These are phyloP conservation scores for Thelonectria olida DNA, from an alignment of 2,329 filamentous ascomycete species.

Conservation along the genomic window DNA sequence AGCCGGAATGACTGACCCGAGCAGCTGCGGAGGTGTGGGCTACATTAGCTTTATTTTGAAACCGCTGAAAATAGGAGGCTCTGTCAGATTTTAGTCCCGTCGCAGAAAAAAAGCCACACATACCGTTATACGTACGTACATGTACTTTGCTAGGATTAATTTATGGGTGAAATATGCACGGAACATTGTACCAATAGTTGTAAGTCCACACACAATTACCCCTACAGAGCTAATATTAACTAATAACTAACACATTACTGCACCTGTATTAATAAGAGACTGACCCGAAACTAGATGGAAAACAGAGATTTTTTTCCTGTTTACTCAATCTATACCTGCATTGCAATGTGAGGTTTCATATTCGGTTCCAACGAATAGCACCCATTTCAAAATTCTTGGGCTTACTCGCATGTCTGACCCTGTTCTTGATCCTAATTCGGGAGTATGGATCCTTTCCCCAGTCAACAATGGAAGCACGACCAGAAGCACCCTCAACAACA, in stretches of 20 bases:
- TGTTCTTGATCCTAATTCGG: not conserved
- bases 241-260: too few species aligned
- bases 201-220: too few species aligned
- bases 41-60: too few species aligned
- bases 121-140: too few species aligned
- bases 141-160: too few species aligned
- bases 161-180: too few species aligned
- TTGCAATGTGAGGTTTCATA: not conserved
- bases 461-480: not conserved
- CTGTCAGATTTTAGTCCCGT: too few species aligned
- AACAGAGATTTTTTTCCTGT: not conserved
- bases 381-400: not conserved
- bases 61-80: not conserved
- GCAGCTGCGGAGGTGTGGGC: too few species aligned
- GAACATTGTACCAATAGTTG: too few species aligned
- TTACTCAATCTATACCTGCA: not conserved
- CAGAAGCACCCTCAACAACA: not conserved
- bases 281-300: constrained; percentile 80
- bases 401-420: not conserved
- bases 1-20: constrained; percentile 81
- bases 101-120: too few species aligned
- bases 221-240: too few species aligned
- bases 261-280: too few species aligned
- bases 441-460: not conserved
- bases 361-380: not conserved